Evolutionary conservation across 257 asterid genomes (phyloP), one percentile per base, ranked within the genome.

Genomic region (Gentiana dahurica): DNA sequence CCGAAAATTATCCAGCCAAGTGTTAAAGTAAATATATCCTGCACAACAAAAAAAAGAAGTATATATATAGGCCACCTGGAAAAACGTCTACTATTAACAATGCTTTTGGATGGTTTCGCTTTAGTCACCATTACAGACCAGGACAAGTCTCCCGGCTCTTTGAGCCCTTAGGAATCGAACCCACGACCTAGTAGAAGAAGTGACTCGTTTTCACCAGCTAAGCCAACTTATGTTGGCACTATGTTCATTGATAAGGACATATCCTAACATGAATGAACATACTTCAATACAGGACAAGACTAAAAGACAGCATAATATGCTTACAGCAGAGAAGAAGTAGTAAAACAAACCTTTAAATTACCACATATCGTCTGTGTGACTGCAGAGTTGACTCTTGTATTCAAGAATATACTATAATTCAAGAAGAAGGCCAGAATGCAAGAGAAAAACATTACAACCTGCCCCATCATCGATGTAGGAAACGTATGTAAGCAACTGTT

Each of bases 381-480:
- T 2, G 98, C 96, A 36, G 98, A 90, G 66, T 90, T 90, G 52
- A 87, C 83, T 65, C 95, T 84, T 2, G 98, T 87, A 75, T 90
- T 90, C 66, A 87, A 86, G 76, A 90, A 87, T 35, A 87, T 75
- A 12, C 82, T 68, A 61, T 90, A 90, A 54, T 90, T 90, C 65
- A 90, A 76, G 69, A 87, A 74, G 80, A 87, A 89, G 15, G 95
- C 96, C 68, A 87, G 71, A 55, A 90, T 58, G 71, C 98, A 90
- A 49, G 98, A 87, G 24, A 24, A 50, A 87, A 71, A 72, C 81
- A 90, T 36, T 43, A 90, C 84, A 37, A 50, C 78, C 98, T 90
- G 85, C 69, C 24, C 65, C 13, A 56, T 67, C 55, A 60, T 24
- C 2, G 35, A 52, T 47, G 48, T 33, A 61, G 55, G 46, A 58